These are phyloP conservation scores for Pestalotiopsis sp. DNA, from an alignment of 2,329 filamentous ascomycete species.

Conservation along the genomic window DNA sequence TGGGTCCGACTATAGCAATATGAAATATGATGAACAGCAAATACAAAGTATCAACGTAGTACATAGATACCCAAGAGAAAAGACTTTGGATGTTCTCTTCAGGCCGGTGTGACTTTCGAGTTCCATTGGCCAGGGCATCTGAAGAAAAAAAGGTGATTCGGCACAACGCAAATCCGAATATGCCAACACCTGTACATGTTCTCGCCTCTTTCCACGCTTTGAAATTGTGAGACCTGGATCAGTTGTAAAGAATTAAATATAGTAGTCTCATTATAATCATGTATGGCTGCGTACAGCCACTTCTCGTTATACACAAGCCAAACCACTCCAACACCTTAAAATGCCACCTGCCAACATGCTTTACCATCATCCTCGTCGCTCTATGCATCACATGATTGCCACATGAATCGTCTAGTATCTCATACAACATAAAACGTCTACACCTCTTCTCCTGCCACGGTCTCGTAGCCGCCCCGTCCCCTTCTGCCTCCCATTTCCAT, in stretches of 20 bases:
- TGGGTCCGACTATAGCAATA: background rate
- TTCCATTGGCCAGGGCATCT: too few relatives aligned
- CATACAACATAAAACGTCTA: background rate
- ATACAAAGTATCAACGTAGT: too few relatives aligned
- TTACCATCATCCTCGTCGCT: background rate
- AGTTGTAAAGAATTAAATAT: background rate
- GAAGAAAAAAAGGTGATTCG: too few relatives aligned
- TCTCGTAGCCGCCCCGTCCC: conserved; percentile 63
- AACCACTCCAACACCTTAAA: background rate
- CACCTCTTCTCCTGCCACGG: conserved; percentile 57
- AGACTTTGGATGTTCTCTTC: too few relatives aligned
- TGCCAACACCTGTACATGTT: background rate
- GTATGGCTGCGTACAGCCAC: background rate
- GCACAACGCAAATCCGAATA: background rate
- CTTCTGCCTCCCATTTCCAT: conserved; percentile 59
- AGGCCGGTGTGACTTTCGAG: too few relatives aligned
- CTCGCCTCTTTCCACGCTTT: background rate
- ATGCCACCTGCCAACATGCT: background rate
- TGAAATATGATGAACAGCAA: background rate
- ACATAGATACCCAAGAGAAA: too few relatives aligned
- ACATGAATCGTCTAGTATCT: background rate
- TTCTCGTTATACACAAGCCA: conserved; percentile 7
- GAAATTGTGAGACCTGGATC: background rate
- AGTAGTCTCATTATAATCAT: conserved; percentile 7
- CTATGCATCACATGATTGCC: background rate